Conservation (phyloP, 2,329 filamentous ascomycete genomes). For the Trichoderma arundinaceum region DNA sequence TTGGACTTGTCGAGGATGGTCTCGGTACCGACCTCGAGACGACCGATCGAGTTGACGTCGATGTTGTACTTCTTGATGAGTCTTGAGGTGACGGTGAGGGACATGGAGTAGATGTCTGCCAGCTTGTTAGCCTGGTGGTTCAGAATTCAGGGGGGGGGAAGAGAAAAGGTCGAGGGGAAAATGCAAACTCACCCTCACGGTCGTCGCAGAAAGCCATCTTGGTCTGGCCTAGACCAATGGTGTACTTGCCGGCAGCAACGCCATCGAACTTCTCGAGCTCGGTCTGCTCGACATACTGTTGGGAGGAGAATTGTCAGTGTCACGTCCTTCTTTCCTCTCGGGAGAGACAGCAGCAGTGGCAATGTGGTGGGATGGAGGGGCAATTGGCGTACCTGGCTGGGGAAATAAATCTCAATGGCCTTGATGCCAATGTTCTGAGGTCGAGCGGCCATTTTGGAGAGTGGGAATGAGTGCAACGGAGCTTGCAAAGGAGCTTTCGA, state of each 20-base stretch:
- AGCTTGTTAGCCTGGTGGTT: not conserved
- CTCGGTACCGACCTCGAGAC: constrained; percentile 85
- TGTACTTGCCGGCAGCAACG: constrained; percentile 82
- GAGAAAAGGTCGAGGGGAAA: constrained; percentile 29
- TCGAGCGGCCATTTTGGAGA: constrained; percentile 68
- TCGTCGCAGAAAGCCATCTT: constrained; percentile 94
- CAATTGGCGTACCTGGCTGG: constrained; percentile 71
- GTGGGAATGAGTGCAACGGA: too few species aligned
- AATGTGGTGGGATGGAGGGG: constrained; percentile 25
- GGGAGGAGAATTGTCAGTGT: constrained; percentile 20
- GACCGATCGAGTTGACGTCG: constrained; percentile 77
- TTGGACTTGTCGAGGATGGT: constrained; percentile 89
- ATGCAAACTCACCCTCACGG: constrained; percentile 70
- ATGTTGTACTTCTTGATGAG: constrained; percentile 84
- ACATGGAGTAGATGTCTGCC: constrained; percentile 84
- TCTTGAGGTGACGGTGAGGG: constrained; percentile 77
- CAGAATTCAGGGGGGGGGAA: constrained; percentile 22
- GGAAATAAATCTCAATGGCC: constrained; percentile 90
- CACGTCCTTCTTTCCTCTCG: not conserved
- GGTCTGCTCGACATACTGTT: constrained; percentile 80
- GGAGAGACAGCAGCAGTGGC: not conserved
- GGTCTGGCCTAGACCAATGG: constrained; percentile 87
- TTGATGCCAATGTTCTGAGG: constrained; percentile 91
- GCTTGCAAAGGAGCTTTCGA: not conserved
- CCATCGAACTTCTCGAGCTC: constrained; percentile 89